Evolutionary conservation across 83 land plant species (phyloP).

Genomic region (Picea engelmannii): DNA sequence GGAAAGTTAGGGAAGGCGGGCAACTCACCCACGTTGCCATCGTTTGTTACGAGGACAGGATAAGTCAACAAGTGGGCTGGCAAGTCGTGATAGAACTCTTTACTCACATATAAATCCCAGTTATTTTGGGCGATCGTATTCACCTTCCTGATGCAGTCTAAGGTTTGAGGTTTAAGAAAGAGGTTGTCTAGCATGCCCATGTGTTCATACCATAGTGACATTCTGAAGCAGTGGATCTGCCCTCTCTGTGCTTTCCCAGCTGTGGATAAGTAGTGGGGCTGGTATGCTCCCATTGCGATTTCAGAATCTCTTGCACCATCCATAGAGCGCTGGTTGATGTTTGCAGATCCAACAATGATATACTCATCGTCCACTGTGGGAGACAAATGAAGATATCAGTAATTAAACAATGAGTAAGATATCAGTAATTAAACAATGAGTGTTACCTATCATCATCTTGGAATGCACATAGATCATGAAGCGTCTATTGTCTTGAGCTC

Average conservation of each 20-base stretch:
- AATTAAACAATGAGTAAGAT: too few relatives aligned
- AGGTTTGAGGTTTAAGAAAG: constrained; percentile 59
- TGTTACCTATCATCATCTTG: constrained; percentile 84
- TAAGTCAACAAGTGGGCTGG: constrained; percentile 73
- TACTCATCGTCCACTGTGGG: constrained; percentile 14
- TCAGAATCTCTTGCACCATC: constrained; percentile 60
- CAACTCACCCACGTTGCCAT: constrained; percentile 52
- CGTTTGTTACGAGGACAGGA: constrained; percentile 51
- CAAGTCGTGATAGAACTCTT: constrained; percentile 43
- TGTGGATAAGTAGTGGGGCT: constrained; percentile 13
- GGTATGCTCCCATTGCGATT: constrained; percentile 74
- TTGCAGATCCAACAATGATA: constrained; percentile 12
- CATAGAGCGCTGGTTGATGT: constrained; percentile 15
- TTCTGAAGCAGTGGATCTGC: constrained; percentile 77
- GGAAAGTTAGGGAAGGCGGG: constrained; percentile 65
- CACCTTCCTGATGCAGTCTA: constrained; percentile 67
- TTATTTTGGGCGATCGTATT: constrained; percentile 51
- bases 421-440: too few relatives aligned
- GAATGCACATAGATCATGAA: constrained; percentile 93
- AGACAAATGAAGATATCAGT: too few relatives aligned
- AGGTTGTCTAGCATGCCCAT: constrained; percentile 58
- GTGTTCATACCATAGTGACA: constrained; percentile 89
- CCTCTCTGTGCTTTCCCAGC: constrained; percentile 40
- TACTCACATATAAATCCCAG: constrained; percentile 62
- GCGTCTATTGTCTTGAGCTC: constrained; percentile 66